Percentiles rank a stretch among this genome's conserved stretches.
phyloP scores from a whole-genome alignment of 805 yeast genomes.

The Wickerhamomyces hampshirensis region DNA sequence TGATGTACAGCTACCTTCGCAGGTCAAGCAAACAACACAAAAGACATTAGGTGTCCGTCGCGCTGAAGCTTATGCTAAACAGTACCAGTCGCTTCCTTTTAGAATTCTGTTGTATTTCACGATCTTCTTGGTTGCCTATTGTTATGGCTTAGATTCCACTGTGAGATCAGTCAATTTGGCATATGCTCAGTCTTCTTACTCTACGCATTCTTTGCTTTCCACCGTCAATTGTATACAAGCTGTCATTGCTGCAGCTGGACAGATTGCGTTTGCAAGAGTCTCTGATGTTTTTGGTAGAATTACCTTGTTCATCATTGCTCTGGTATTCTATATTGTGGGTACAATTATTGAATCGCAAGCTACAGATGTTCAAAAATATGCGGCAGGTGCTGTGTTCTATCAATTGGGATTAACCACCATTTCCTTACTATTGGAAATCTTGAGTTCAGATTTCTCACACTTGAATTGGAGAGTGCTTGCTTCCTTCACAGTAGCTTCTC shows the following conservation, averaged over 20 bases:
- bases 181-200: slow-evolving; percentile 34
- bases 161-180: too few species aligned
- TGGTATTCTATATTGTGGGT: slow-evolving; percentile 31
- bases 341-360: slow-evolving; percentile 32
- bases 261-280: slow-evolving; percentile 34
- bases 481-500: slow-evolving; percentile 32
- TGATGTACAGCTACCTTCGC: too few species aligned
- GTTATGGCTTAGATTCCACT: too few species aligned
- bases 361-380: slow-evolving; percentile 30
- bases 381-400: slow-evolving; percentile 33
- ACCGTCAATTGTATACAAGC: slow-evolving; percentile 32
- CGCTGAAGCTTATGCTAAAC: too few species aligned
- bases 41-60: too few species aligned
- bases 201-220: slow-evolving; percentile 32
- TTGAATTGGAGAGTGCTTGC: slow-evolving; percentile 35
- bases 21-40: too few species aligned
- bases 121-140: too few species aligned
- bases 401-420: slow-evolving; percentile 34
- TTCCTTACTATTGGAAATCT: slow-evolving; percentile 27
- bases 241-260: slow-evolving; percentile 31
- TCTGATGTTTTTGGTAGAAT: slow-evolving; percentile 34
- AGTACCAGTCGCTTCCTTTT: too few species aligned
- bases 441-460: slow-evolving; percentile 35
- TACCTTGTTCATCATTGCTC: slow-evolving; percentile 27
- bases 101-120: too few species aligned